Conservation (phyloP, 768 basidiomycete genomes). For the Megacollybia marginata region DNA sequence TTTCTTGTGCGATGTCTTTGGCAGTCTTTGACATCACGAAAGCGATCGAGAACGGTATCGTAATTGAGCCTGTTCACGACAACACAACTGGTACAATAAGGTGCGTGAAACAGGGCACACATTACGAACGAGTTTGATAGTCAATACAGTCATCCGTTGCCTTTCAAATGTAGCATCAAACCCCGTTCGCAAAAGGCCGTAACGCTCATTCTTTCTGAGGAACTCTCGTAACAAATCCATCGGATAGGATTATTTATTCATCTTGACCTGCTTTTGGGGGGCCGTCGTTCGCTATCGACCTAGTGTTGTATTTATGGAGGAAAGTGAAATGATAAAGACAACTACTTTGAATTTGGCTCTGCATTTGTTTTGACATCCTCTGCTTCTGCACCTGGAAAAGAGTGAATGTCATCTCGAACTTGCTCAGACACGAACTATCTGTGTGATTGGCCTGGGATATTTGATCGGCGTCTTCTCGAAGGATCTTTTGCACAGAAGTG, state of each 20-base stretch:
- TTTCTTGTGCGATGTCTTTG: constrained; percentile 43
- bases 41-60: constrained; percentile 33
- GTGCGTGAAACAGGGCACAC: constrained; percentile 19
- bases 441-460: too few relatives aligned
- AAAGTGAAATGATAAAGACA: background rate
- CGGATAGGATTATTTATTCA: background rate
- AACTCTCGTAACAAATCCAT: constrained; percentile 3
- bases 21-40: constrained; percentile 47
- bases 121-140: background rate
- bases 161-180: constrained; percentile 52
- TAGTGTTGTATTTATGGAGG: constrained; percentile 1
- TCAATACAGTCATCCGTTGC: constrained; percentile 45
- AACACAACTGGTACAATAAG: constrained; percentile 61
- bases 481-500: constrained; percentile 34
- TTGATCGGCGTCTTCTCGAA: constrained; percentile 24
- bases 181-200: constrained; percentile 55
- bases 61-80: constrained; percentile 46
- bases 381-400: background rate
- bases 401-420: background rate
- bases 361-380: background rate
- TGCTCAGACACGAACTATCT: too few relatives aligned
- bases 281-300: constrained; percentile 5
- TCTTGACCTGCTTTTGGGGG: background rate
- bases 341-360: too few relatives aligned
- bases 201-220: constrained; percentile 44